A percentile compares a stretch with the other conserved stretches of the same genome.
Conservation (phyloP, 306 rosid species). For the Pachyrhizus erosus region DNA sequence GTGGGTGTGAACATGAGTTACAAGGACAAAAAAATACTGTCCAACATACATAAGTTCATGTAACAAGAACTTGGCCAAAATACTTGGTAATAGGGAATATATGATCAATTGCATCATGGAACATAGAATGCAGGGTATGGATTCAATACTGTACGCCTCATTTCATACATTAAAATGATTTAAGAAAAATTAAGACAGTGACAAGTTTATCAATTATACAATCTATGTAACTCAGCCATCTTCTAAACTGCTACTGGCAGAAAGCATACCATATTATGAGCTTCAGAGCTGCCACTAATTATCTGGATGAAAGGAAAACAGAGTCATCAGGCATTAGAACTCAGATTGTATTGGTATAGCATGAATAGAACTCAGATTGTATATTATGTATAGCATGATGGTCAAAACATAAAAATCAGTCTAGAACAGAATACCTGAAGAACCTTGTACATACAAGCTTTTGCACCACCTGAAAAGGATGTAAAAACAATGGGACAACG, state of each 20-base stretch:
- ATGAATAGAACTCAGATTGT: constrained; percentile 21
- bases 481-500: constrained; percentile 87
- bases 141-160: not conserved
- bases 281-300: constrained; percentile 66
- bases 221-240: constrained; percentile 30
- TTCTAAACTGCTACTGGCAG: constrained; percentile 32
- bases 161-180: constrained; percentile 17
- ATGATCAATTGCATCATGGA: constrained; percentile 30
- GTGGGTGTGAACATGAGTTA: constrained; percentile 22
- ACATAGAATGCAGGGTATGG: not conserved
- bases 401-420: constrained; percentile 19
- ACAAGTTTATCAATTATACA: constrained; percentile 16
- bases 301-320: constrained; percentile 64
- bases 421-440: constrained; percentile 75
- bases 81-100: constrained; percentile 8
- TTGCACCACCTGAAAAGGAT: constrained; percentile 94
- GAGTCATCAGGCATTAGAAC: constrained; percentile 28
- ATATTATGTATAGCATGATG: constrained; percentile 7
- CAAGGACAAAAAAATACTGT: constrained; percentile 22
- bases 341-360: no score
- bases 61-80: constrained; percentile 18
- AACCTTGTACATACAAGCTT: constrained; percentile 83
- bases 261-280: constrained; percentile 70
- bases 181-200: constrained; percentile 16
- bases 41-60: constrained; percentile 2